phyloP scores from a whole-genome alignment of 331 rosid species.

The Quercus lobata region DNA sequence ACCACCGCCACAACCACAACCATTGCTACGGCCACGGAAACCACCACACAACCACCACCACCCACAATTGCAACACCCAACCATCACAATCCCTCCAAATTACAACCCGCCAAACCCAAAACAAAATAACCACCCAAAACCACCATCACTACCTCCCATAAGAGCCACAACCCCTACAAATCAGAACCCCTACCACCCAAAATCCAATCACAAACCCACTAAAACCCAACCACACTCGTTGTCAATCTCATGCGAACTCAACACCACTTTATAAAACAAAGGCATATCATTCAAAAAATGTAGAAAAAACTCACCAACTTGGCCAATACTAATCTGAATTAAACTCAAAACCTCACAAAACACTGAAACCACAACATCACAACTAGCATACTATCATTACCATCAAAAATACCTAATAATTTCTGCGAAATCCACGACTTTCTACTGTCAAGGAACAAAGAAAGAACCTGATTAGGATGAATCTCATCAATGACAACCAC shows the following conservation, averaged over 20 bases:
- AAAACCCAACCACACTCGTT: too few species aligned
- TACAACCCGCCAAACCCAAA: too few species aligned
- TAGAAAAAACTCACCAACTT: constrained; percentile 85
- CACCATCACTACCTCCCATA: too few species aligned
- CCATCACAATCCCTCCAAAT: too few species aligned
- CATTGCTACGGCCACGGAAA: fast-evolving
- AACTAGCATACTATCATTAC: constrained; percentile 20
- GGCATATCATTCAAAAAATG: constrained; percentile 90
- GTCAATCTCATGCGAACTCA: constrained; percentile 31
- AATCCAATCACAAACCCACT: too few species aligned
- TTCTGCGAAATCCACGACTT: constrained; percentile 65
- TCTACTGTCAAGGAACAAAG: constrained; percentile 71
- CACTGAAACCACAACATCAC: constrained; percentile 58
- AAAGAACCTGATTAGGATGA: constrained; percentile 53
- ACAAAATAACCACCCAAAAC: too few species aligned
- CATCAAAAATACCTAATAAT: constrained; percentile 41
- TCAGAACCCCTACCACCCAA: too few species aligned
- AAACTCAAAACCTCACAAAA: constrained; percentile 77
- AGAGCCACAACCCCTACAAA: too few species aligned
- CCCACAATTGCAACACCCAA: too few species aligned
- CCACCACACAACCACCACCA: too few species aligned
- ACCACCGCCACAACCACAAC: too few species aligned
- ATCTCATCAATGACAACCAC: constrained; percentile 72
- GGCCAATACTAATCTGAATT: constrained; percentile 86
- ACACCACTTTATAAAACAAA: constrained; percentile 67